Evolutionary conservation across 257 asterid genomes (phyloP).

Genomic region (Asclepias syriaca): DNA sequence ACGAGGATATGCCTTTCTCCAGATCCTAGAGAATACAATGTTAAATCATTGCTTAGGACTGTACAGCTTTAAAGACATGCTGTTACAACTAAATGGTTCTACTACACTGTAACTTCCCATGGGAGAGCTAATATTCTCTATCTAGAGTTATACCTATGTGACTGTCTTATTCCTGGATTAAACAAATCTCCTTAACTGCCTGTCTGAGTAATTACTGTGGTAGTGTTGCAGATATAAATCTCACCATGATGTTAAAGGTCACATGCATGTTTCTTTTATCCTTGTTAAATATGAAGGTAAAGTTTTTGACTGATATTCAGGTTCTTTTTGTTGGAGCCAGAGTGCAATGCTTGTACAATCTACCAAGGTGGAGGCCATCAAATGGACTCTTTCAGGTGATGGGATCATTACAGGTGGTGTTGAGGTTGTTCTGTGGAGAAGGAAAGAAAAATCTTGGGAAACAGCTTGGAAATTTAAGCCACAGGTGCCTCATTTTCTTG

Average conservation of each 20-base stretch:
- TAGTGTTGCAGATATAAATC: neutral
- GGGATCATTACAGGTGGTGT: conserved; percentile 78
- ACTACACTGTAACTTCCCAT: neutral
- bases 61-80: neutral
- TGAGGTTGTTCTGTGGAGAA: conserved; percentile 84
- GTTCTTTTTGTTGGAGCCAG: conserved; percentile 99
- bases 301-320: conserved; percentile 97
- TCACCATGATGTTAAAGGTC: neutral
- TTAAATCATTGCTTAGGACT: neutral
- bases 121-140: neutral
- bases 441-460: conserved; percentile 71
- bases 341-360: conserved; percentile 68
- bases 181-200: neutral
- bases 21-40: neutral
- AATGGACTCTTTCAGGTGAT: conserved; percentile 97
- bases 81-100: neutral
- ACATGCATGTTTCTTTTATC: conserved; percentile 11
- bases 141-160: neutral
- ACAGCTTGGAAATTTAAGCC: conserved; percentile 81
- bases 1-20: neutral
- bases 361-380: conserved; percentile 65
- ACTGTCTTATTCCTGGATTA: neutral
- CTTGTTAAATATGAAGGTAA: conserved; percentile 41
- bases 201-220: neutral
- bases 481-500: conserved; percentile 64